These are phyloP conservation scores for Aspergillus sp. DNA, from an alignment of 2,329 filamentous ascomycete species.

Conservation along the genomic window DNA sequence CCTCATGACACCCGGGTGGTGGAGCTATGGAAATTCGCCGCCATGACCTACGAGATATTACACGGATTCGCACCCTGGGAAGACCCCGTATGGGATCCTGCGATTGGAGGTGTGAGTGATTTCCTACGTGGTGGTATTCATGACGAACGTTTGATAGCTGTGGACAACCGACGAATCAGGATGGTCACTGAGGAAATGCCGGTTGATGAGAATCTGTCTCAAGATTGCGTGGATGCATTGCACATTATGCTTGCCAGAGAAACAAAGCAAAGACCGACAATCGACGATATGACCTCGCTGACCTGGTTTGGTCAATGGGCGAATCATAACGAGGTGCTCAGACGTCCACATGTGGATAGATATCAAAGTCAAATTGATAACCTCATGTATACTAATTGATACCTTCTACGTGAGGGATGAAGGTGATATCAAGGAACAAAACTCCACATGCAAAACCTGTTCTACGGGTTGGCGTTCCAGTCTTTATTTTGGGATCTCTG, in stretches of 20 bases:
- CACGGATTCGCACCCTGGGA: constrained; percentile 32
- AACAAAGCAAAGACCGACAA: constrained; percentile 13
- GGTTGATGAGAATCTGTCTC: constrained; percentile 21
- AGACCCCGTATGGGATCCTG: constrained; percentile 7
- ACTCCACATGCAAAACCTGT: too few relatives aligned
- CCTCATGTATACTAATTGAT: too few relatives aligned
- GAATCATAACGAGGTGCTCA: constrained; percentile 1
- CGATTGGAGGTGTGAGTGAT: neutral
- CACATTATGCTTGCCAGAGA: constrained; percentile 19
- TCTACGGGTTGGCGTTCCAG: too few relatives aligned
- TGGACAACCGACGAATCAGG: constrained; percentile 12
- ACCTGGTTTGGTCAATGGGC: constrained; percentile 22
- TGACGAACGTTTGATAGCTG: neutral
- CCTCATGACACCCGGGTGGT: constrained; percentile 13
- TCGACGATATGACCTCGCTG: constrained; percentile 17
- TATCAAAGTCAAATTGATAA: too few relatives aligned
- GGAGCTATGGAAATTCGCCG: constrained; percentile 23
- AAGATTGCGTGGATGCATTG: constrained; percentile 27
- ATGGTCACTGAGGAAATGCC: constrained; percentile 22
- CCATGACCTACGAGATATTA: constrained; percentile 22
- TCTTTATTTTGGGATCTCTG: too few relatives aligned
- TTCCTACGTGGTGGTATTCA: neutral
- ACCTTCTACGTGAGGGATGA: too few relatives aligned
- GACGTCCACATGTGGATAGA: neutral
- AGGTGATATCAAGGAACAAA: too few relatives aligned